Percentiles rank a stretch among this genome's conserved stretches.
Evolutionary conservation across 768 basidiomycete species (phyloP).

Genomic region (Pleurotus djamor): DNA sequence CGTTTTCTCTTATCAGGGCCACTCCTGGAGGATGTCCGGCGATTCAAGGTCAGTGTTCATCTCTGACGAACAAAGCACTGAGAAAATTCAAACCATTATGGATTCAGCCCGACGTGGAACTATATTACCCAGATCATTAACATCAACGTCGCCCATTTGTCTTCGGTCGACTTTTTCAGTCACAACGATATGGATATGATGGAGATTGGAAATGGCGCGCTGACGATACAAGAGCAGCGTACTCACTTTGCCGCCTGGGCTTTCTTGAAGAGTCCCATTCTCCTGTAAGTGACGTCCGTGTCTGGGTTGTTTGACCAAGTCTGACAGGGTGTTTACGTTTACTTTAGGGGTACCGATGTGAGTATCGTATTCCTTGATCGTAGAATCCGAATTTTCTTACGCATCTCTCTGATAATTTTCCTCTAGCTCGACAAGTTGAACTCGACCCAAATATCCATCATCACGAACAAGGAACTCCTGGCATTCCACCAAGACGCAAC

Average conservation of each 20-base stretch:
- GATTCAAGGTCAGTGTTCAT: conserved; percentile 33
- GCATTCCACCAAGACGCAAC: conserved; percentile 52
- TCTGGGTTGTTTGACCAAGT: conserved; percentile 17
- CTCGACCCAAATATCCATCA: conserved; percentile 40
- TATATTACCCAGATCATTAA: conserved; percentile 45
- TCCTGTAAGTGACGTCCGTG: conserved; percentile 34
- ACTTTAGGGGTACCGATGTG: conserved; percentile 35
- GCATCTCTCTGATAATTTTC: no score
- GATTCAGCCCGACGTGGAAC: conserved; percentile 40
- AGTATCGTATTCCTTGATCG: conserved; percentile 4
- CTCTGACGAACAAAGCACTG: no score
- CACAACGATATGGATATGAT: conserved; percentile 66
- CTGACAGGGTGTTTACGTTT: neutral
- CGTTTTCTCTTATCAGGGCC: conserved; percentile 37
- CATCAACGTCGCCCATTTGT: conserved; percentile 38
- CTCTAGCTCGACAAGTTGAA: conserved; percentile 41
- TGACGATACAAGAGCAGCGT: conserved; percentile 47
- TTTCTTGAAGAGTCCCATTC: conserved; percentile 57
- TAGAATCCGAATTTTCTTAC: neutral
- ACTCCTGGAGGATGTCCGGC: conserved; percentile 53
- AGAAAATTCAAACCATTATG: no score
- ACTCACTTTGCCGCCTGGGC: conserved; percentile 60
- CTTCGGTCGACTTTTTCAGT: conserved; percentile 40
- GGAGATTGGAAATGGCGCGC: conserved; percentile 49
- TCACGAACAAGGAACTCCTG: conserved; percentile 49